Conservation (phyloP, 805 yeast genomes). For the Ogataea ganodermae region DNA sequence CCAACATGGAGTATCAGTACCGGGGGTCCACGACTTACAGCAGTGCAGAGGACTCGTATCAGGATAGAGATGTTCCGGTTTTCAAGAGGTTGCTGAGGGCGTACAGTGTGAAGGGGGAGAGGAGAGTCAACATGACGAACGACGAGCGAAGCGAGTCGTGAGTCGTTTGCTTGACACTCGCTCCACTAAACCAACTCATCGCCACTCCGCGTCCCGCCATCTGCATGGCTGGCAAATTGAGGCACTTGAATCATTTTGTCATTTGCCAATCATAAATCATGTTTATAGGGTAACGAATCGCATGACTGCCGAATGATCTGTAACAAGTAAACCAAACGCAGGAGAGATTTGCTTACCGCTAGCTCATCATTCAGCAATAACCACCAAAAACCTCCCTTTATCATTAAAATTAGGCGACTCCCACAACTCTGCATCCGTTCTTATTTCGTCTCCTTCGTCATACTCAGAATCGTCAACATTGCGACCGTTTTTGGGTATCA, state of each 20-base stretch:
- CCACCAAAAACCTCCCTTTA: conserved; percentile 37
- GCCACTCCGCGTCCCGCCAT: no score
- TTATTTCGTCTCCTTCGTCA: conserved; percentile 22
- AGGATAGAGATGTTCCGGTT: conserved; percentile 25
- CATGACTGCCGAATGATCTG: no score
- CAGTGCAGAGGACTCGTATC: conserved; percentile 11
- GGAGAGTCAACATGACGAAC: conserved; percentile 17
- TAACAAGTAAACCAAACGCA: no score
- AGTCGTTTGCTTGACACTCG: not conserved
- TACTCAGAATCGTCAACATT: conserved; percentile 28
- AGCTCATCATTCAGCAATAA: conserved; percentile 19
- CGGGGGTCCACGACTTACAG: conserved; percentile 1
- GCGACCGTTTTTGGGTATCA: conserved; percentile 32
- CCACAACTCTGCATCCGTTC: conserved; percentile 30
- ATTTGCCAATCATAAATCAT: no score
- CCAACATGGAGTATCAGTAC: conserved; percentile 1
- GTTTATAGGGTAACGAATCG: no score
- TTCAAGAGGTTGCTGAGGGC: conserved; percentile 34
- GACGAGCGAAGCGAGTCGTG: not conserved
- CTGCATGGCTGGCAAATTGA: no score
- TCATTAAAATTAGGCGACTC: conserved; percentile 29
- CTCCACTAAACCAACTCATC: no score
- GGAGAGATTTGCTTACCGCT: no score
- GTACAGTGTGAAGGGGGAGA: conserved; percentile 35
- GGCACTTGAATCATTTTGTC: no score